phyloP scores from a whole-genome alignment of 768 basidiomycete genomes.

The Pleurotus citrinopileatus region DNA sequence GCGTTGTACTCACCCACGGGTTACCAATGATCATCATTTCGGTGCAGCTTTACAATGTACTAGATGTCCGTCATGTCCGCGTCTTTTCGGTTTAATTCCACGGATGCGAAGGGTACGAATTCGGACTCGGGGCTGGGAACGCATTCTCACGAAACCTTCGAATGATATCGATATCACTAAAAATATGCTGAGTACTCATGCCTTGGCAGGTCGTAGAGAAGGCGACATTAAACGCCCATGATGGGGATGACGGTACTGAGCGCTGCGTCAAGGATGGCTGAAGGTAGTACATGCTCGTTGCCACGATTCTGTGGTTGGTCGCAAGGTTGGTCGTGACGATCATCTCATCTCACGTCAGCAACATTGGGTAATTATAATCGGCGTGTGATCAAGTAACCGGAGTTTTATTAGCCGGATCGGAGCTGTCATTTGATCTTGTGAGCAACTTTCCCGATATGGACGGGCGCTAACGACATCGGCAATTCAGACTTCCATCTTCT shows the following conservation, averaged over 20 bases:
- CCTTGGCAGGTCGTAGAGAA: background rate
- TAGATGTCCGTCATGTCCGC: background rate
- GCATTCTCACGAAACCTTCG: background rate
- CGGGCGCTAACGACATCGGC: background rate
- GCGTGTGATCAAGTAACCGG: conserved; percentile 8
- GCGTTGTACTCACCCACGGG: background rate
- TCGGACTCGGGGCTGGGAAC: conserved; percentile 6
- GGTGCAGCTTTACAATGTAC: background rate
- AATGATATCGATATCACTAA: conserved; percentile 2
- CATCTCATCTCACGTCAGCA: no score
- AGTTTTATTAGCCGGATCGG: conserved; percentile 5
- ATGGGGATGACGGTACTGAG: background rate
- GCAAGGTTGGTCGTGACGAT: background rate
- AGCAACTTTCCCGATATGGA: background rate
- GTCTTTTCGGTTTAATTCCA: background rate
- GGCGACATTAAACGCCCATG: background rate
- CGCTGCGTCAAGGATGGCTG: background rate
- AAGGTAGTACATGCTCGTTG: no score
- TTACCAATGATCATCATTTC: background rate
- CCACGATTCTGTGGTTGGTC: no score
- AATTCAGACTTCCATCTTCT: background rate
- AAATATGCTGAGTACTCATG: background rate
- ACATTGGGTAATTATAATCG: no score
- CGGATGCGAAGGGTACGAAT: conserved; percentile 1
- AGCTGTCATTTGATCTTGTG: background rate